Base-by-base conservation (phyloP, 108 stramenopile species). In the Pseudonitzschia pungens region DNA sequence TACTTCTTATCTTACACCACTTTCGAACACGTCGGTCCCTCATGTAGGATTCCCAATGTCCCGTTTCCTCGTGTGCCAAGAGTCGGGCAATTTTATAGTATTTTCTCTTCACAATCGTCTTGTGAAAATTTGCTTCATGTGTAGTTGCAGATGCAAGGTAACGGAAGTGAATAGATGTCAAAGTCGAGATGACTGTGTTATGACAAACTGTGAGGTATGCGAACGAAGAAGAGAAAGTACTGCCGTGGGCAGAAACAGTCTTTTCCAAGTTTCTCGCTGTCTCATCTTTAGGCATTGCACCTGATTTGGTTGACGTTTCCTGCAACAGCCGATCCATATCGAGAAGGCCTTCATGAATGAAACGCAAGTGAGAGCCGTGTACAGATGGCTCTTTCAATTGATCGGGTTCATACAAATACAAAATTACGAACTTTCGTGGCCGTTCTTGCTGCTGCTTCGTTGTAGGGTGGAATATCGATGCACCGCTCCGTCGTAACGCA, bases 381-480 rank as follows among this genome's bases (percentile, higher is more conserved):
- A 91, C 90, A 28, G 85, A 81, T 45, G 77, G 76, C 67, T 86
- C 81, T 5, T 54, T 40, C 18, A 90, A 73, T 67, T 90, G 87
- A 77, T 90, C 87, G 11, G 89, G 89, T 55, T 90, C 89, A 53
- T 88, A 88, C 0, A 86, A 65, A 68, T 88, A 90, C 27, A 90
- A 65, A 43, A 90, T 76, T 14, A 82, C 52, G 50, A 87, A 77
- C 18, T 73, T 81, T 65, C 78, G 43, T n/a, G n/a, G 22, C 27
- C n/a, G 48, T 50, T 67, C 41, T 33, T 62, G 11, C 40, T 62
- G 32, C 27, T 58, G 27, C n/a, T 14, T 27, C 24, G 36, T 26
- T 62, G 14, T 62, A 15, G 62, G 27, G 2, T 62, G 32, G 36
- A 36, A 36, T 6, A 36, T 36, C 36, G 36, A 36, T 36, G 36